phyloP scores from a whole-genome alignment of 805 yeast species.

The Yamadazyma sp. region DNA sequence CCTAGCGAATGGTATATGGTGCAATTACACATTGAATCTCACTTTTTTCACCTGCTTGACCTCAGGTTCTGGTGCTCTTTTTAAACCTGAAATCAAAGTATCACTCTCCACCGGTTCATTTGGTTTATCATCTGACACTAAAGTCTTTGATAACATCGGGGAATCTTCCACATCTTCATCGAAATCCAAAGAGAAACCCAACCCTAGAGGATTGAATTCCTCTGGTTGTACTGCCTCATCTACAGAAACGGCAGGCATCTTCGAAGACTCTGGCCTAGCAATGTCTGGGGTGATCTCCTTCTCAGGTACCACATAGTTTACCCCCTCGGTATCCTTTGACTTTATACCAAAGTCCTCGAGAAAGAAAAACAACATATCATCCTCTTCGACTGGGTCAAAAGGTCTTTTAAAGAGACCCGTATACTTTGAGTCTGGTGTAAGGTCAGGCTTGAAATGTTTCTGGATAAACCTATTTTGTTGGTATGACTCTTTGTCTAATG shows the following conservation, averaged over 20 bases:
- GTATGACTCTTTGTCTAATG: slow-evolving; percentile 26
- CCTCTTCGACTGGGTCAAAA: slow-evolving; percentile 12
- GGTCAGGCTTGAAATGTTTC: slow-evolving; percentile 12
- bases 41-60: slow-evolving; percentile 26
- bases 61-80: too few relatives aligned
- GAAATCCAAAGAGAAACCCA: slow-evolving; percentile 14
- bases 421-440: slow-evolving; percentile 12
- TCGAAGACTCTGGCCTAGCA: neutral
- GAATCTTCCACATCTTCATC: slow-evolving; percentile 4
- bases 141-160: too few relatives aligned
- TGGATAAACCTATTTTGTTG: slow-evolving; percentile 16
- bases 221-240: neutral
- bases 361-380: slow-evolving; percentile 10
- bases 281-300: slow-evolving; percentile 1
- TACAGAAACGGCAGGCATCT: neutral
- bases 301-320: neutral
- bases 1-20: too few relatives aligned
- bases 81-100: too few relatives aligned
- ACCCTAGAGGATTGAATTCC: slow-evolving; percentile 8
- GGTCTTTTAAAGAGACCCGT: slow-evolving; percentile 10
- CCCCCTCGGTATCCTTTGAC: neutral
- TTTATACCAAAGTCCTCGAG: slow-evolving; percentile 14
- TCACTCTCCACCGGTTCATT: too few relatives aligned
- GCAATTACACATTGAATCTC: slow-evolving; percentile 26
- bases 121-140: too few relatives aligned